Percentiles rank a stretch among this genome's conserved stretches.
Evolutionary conservation across 176 grass and related monocot species (phyloP).

Genomic region (Zea mays): Zm-B73-REFERENCE-NAM-5.0 NC_050105.1:657501-658000

Average conservation of each 20-base stretch:
- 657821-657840: slow-evolving; percentile 93
- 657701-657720: slow-evolving; percentile 94
- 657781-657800: slow-evolving; percentile 98
- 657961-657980: slow-evolving; percentile 95
- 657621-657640: slow-evolving; percentile 92
- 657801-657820: slow-evolving; percentile 97
- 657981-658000: slow-evolving; percentile 69
- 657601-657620: slow-evolving; percentile 77
- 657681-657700: slow-evolving; percentile 90
- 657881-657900: slow-evolving; percentile 90
- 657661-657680: slow-evolving; percentile 92
- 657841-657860: slow-evolving; percentile 90
- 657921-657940: slow-evolving; percentile 99
- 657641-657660: slow-evolving; percentile 72
- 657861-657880: slow-evolving; percentile 99
- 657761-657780: slow-evolving; percentile 80
- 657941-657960: slow-evolving; percentile 93
- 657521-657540: slow-evolving; percentile 95
- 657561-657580: slow-evolving; percentile 90
- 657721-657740: slow-evolving; percentile 98
- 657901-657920: slow-evolving; percentile 99
- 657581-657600: slow-evolving; percentile 81
- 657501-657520: slow-evolving; percentile 88
- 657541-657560: slow-evolving; percentile 79
- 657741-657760: slow-evolving; percentile 96